Evolutionary conservation across 208 protist species (phyloP).

Genomic region (Acanthamoeba culbertsoni): DNA sequence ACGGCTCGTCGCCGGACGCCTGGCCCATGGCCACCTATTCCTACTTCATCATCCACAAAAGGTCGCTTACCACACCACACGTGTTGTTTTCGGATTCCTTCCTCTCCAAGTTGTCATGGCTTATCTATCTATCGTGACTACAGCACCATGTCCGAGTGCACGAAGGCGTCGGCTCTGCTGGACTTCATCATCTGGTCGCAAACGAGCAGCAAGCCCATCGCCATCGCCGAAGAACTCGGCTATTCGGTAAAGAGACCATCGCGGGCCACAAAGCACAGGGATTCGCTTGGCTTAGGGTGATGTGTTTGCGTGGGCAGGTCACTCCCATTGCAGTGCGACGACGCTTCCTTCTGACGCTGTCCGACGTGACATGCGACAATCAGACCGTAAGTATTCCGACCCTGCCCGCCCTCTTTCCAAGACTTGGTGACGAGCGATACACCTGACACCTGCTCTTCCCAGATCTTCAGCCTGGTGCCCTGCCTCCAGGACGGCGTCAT

Average conservation of each 20-base stretch:
- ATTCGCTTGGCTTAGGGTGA: too few relatives aligned
- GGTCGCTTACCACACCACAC: background rate
- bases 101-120: background rate
- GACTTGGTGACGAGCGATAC: too few relatives aligned
- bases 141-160: background rate
- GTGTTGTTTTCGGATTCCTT: background rate
- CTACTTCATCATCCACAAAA: conserved; percentile 3
- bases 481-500: background rate
- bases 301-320: too few relatives aligned
- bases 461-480: conserved; percentile 7
- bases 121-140: background rate
- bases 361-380: background rate
- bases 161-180: background rate
- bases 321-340: background rate
- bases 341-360: background rate
- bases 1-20: background rate
- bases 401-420: background rate
- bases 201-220: conserved; percentile 10
- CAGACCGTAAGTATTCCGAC: background rate
- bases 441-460: background rate
- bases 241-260: too few relatives aligned
- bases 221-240: background rate
- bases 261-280: too few relatives aligned
- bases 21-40: conserved; percentile 55
- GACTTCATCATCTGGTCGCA: conserved; percentile 39